Conservation (phyloP, 306 rosid genomes). For the Trichosanthes truncata region DNA sequence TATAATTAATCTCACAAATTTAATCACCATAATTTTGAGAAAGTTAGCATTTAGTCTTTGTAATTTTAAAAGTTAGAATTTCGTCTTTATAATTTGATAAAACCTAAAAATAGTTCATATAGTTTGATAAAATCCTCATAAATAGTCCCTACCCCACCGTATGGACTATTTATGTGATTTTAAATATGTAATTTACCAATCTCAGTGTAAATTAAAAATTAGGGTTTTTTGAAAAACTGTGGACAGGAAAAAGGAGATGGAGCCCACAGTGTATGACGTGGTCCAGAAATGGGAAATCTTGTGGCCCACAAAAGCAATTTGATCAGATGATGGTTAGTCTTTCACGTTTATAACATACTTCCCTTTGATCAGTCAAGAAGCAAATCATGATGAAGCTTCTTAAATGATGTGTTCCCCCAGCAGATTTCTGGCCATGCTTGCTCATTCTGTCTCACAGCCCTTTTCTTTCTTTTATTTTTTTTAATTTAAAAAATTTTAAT, state of each 20-base stretch:
- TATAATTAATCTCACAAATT: constrained; percentile 19
- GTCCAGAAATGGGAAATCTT: constrained; percentile 26
- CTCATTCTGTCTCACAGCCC: constrained; percentile 31
- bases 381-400: constrained; percentile 49
- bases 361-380: constrained; percentile 53
- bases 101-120: too few species aligned
- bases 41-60: too few species aligned
- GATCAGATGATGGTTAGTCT: constrained; percentile 61
- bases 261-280: constrained; percentile 18
- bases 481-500: too few species aligned
- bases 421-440: constrained; percentile 45
- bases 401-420: constrained; percentile 46
- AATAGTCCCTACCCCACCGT: too few species aligned
- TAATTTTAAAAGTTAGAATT: too few species aligned
- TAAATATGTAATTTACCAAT: too few species aligned
- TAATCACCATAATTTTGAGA: too few species aligned
- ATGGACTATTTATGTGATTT: too few species aligned
- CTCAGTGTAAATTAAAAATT: not conserved
- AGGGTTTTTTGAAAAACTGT: not conserved
- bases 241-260: constrained; percentile 14
- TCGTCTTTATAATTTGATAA: too few species aligned
- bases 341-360: constrained; percentile 70
- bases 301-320: constrained; percentile 35
- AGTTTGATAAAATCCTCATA: too few species aligned
- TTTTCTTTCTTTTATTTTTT: constrained; percentile 5